A percentile compares a stretch with the other conserved stretches of the same genome.
phyloP scores from a whole-genome alignment of 345 rosid species.

The Nasturtium officinale region DNA sequence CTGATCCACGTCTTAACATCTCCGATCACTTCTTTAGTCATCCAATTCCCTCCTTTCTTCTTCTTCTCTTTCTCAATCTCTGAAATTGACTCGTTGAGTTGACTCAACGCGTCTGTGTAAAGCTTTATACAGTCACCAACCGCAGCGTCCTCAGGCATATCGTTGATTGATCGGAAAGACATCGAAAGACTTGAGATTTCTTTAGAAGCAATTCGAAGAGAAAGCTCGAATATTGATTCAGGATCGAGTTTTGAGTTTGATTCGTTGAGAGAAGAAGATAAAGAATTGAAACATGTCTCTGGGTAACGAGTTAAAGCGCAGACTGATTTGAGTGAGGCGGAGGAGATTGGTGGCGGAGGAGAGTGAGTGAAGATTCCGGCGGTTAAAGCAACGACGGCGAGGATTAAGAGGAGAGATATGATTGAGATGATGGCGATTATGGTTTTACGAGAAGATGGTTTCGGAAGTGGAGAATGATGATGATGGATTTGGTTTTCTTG shows the following conservation, averaged over 20 bases:
- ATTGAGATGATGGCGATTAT: conserved; percentile 45
- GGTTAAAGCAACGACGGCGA: conserved; percentile 43
- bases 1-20: conserved; percentile 83
- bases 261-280: conserved; percentile 54
- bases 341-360: conserved; percentile 39
- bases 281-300: conserved; percentile 58
- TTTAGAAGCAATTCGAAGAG: conserved; percentile 45
- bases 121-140: conserved; percentile 57
- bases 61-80: conserved; percentile 43
- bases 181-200: conserved; percentile 45
- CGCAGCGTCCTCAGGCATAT: conserved; percentile 52
- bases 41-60: conserved; percentile 43
- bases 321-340: conserved; percentile 53
- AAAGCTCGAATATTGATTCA: conserved; percentile 61
- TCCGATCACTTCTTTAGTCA: conserved; percentile 47
- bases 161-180: conserved; percentile 45
- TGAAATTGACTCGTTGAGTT: conserved; percentile 53
- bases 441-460: conserved; percentile 36
- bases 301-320: conserved; percentile 70
- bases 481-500: conserved; percentile 47
- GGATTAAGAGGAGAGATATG: conserved; percentile 49
- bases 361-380: conserved; percentile 49
- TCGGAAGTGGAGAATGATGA: conserved; percentile 31
- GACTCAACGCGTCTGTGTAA: conserved; percentile 57
- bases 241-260: conserved; percentile 49